Base-by-base conservation (phyloP, 2,329 filamentous ascomycete species). In the Pseudogymnoascus sp. region DNA sequence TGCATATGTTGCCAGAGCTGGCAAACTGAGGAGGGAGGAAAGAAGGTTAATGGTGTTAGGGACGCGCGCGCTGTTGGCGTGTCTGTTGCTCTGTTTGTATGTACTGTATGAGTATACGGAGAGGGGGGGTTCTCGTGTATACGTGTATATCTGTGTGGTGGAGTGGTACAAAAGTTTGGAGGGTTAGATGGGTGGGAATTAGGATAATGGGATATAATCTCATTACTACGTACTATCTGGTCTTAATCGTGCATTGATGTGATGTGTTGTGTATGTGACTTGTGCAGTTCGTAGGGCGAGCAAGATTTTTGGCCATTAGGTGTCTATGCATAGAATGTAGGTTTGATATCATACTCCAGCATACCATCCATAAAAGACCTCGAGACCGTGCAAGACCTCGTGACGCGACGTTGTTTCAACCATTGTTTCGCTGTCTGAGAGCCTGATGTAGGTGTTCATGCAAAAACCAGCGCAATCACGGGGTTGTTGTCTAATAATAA, bases 61-160 rank as follows among this genome's bases (percentile, higher is more conserved):
- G 42, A 48, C 25, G 42, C 25, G 42, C 12, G 13, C 25, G 12
- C 12, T 29, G 12, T 15, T 1, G 9, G 12, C 4, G 42, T 4
- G 42, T 7, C 18, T 36, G 5, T n/a, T 18, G 37, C 9, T 1
- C 21, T 29, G 25, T 48, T 29, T 48, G 42, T 48, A 48, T 48
- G 42, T 48, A 48, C 42, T 48, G 42, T 48, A 48, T 29, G 42
- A 48, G 42, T 48, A 48, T 48, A 48, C 25, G 42, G 42, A 48
- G 42, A 48, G 13, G 42, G 25, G 10, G 13, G 9, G n/a, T n/a
- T n/a, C 40, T 45, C 40, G 40, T 45, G 40, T 45, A 45, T 45
- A 45, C 27, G 40, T n/a, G n/a, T n/a, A n/a, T n/a, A n/a, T n/a
- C n/a, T 27, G 39, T 25, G 39, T 42, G 39, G 39, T 42, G 40